Conservation (phyloP, 1,139 yeast genomes). For the Magnusiomyces suaveolens region DNA sequence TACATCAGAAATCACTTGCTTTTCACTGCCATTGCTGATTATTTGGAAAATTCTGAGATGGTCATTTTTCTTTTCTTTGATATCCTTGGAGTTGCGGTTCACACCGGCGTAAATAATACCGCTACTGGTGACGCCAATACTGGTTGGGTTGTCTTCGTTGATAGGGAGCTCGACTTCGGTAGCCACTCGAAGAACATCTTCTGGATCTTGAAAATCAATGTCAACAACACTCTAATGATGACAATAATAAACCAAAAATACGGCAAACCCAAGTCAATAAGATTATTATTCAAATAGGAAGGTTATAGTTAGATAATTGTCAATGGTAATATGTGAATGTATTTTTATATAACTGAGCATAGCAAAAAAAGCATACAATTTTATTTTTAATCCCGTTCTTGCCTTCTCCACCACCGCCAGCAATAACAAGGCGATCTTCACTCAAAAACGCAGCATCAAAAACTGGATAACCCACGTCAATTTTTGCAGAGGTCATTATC, state of each 20-base stretch:
- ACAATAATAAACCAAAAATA: no score
- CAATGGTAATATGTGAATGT: no score
- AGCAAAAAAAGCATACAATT: conserved; percentile 29
- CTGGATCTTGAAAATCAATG: conserved; percentile 11
- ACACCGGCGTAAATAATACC: conserved; percentile 57
- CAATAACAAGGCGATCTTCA: conserved; percentile 53
- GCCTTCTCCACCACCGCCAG: conserved; percentile 97
- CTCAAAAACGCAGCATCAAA: conserved; percentile 66
- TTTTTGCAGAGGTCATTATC: neutral
- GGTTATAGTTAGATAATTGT: no score
- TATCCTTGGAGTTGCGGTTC: conserved; percentile 52
- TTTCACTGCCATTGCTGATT: neutral
- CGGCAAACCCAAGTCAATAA: no score
- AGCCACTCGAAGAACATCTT: conserved; percentile 12
- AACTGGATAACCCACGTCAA: conserved; percentile 68
- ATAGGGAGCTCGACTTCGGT: conserved; percentile 20
- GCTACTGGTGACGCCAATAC: conserved; percentile 22
- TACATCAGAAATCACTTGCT: neutral
- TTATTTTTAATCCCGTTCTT: conserved; percentile 80
- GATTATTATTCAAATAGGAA: no score
- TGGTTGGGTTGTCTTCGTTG: conserved; percentile 31
- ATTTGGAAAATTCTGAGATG: conserved; percentile 54
- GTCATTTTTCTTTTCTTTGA: conserved; percentile 55
- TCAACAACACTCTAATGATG: conserved; percentile 17
- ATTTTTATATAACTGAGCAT: no score